Base-by-base conservation (phyloP, 371 early-diverging fungal species). In the Apophysomyces variabilis region DNA sequence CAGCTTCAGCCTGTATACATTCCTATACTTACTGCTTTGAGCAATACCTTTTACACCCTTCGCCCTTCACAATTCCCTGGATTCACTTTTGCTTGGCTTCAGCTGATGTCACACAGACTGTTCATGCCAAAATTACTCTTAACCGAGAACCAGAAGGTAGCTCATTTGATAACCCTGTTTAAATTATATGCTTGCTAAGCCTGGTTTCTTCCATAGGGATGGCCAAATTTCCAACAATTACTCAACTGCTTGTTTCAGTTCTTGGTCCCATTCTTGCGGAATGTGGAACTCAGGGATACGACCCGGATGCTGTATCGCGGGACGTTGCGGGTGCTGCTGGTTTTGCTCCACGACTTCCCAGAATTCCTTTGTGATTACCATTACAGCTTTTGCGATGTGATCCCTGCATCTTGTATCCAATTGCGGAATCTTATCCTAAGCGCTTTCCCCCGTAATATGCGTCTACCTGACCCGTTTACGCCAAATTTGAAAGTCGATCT, bases 291-390 rank as follows among this genome's bases (percentile, higher is more conserved):
- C 61, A 77, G 84, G 46, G 92, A 92, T 37, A 88, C 96, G 5
- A 89, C 91, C 9, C 90, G 95, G 47, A 71, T 91, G 61, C 83
- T 98, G 38, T 98, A 99, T 81, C 87, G 89, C 60, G 98, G 96
- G 14, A 91, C 93, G 0, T 80, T 98, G 13, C 87, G 98, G n/a
- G 88, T 98, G 16, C 71, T 98, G 38, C 79, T 98, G 32, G 94
- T 98, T 6, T 70, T 98, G n/a, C 79, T 98, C 60, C 99, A 97
- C 76, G 99, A 99, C 76, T 97, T 95, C 80, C 99, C 99, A 12
- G 97, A 97, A 74, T 99, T 98, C 78, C 80, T 99, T 54, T 92
- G 96, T 68, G 93, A 91, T 66, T 94, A 96, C 67, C 95, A 96
- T 71, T 93, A 94, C 67, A 90, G 92, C 63, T 90, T 99, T 67